Base-by-base conservation (phyloP, 2,329 filamentous ascomycete genomes). In the Orbilia quercus region DNA sequence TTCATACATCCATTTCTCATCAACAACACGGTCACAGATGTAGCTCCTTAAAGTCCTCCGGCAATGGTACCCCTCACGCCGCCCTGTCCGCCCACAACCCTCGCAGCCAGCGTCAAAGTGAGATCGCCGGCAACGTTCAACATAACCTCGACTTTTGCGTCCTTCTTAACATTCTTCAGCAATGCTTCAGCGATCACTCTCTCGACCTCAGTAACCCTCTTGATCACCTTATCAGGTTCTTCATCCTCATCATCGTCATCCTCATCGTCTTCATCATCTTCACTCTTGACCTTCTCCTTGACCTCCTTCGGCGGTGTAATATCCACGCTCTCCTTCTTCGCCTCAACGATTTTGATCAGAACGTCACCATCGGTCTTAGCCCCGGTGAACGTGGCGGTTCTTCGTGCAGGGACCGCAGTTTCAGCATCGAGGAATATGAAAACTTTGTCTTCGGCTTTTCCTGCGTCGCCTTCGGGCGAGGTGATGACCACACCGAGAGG, bases 111-210 rank as follows among this genome's bases (percentile, higher is more conserved):
- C 54, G 90, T 91, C 75, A 97, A 86, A 76, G 85, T 85, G 65
- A 97, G 84, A 80, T 98, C 92, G 23, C 87, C 89, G 63, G 86
- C 87, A 76, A 98, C 90, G 81, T 94, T 96, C 79, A 98, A 87
- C 80, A 92, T 96, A 62, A 98, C 89, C 85, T 99, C 95, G 76
- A 99, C 88, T 85, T 96, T 96, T 79, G 87, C 87, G 70, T 88
- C 90, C 83, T 94, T 92, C 88, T 94, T 94, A 77, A 96, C 87
- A 71, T 85, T 91, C 81, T 87, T 90, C 80, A 99, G 83, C 31
- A 90, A 90, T 9, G 91, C 90, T 84, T 99, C 95, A 73, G 92
- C 93, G 72, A 99, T 87, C 28, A 89, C 84, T 75, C 85, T 88
- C 77, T 91, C 91, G 51, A 92, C 86, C 9, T 55, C 93, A 69